These are phyloP conservation scores for Solanum tacnaense DNA, from an alignment of 257 asterid genomes.

Conservation along the genomic window DNA sequence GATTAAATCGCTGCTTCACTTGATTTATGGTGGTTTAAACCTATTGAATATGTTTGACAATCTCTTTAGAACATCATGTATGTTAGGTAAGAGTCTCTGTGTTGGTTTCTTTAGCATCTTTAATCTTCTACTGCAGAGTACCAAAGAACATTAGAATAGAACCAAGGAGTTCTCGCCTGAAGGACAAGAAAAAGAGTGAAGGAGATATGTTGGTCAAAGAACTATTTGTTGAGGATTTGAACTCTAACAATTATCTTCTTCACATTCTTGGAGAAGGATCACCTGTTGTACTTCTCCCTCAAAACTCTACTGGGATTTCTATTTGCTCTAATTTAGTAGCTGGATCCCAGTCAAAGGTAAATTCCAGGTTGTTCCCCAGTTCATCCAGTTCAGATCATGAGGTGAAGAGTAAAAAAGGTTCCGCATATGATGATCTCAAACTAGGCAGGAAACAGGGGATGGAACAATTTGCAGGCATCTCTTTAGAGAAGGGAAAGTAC, in stretches of 20 bases:
- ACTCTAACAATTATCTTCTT: conserved; percentile 59
- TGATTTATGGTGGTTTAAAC: background rate
- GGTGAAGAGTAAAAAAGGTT: conserved; percentile 25
- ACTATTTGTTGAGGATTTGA: conserved; percentile 66
- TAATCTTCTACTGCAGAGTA: conserved; percentile 31
- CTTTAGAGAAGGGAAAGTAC: conserved; percentile 18
- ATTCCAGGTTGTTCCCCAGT: conserved; percentile 41
- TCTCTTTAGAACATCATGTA: background rate
- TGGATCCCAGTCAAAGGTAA: conserved; percentile 33
- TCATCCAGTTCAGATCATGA: conserved; percentile 46
- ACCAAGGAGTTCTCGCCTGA: conserved; percentile 87
- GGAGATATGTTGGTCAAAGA: conserved; percentile 86
- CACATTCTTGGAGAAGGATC: conserved; percentile 71
- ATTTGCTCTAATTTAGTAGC: conserved; percentile 15
- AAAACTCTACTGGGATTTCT: conserved; percentile 31
- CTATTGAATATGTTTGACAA: background rate
- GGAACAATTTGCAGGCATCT: conserved; percentile 20
- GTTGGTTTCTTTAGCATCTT: conserved; percentile 13
- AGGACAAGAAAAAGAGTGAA: conserved; percentile 79
- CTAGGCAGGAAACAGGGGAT: conserved; percentile 24
- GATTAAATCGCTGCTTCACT: background rate
- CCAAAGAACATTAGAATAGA: conserved; percentile 43
- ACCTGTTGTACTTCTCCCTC: conserved; percentile 68
- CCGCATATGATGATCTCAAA: conserved; percentile 15
- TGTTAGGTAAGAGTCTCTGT: background rate